Conservation (phyloP, 495 filamentous ascomycete genomes). For the Lophiostoma macrostomum region DNA sequence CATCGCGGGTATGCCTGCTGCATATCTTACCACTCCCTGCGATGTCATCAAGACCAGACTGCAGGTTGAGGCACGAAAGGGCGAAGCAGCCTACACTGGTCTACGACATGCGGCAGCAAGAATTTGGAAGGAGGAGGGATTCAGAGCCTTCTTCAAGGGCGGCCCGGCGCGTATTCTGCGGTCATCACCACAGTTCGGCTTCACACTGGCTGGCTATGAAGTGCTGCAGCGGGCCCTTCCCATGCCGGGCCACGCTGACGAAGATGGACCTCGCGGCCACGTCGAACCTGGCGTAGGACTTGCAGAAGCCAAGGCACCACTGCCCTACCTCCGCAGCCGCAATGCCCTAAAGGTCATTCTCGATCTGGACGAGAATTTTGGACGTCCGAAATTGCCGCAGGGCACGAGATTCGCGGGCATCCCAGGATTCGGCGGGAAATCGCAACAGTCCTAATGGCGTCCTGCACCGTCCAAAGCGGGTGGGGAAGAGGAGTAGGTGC, state of each 20-base stretch:
- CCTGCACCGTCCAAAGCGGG: not conserved
- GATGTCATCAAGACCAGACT: slow-evolving; percentile 99
- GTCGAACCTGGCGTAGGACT: slow-evolving; percentile 57
- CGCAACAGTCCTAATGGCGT: slow-evolving; percentile 3
- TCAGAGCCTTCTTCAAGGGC: slow-evolving; percentile 96
- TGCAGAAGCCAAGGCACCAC: slow-evolving; percentile 58
- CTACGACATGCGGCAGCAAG: slow-evolving; percentile 83
- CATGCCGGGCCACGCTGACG: slow-evolving; percentile 63
- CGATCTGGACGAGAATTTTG: slow-evolving; percentile 90
- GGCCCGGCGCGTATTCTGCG: slow-evolving; percentile 91
- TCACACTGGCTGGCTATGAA: slow-evolving; percentile 93
- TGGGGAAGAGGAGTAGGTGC: slow-evolving; percentile 10
- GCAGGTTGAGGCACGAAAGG: slow-evolving; percentile 95
- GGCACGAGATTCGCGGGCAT: slow-evolving; percentile 32
- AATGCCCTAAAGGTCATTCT: slow-evolving; percentile 97
- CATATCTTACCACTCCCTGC: slow-evolving; percentile 94
- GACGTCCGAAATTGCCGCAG: slow-evolving; percentile 57
- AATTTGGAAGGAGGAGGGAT: slow-evolving; percentile 85
- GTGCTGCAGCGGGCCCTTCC: slow-evolving; percentile 80
- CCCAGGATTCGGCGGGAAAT: slow-evolving; percentile 31
- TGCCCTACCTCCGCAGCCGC: slow-evolving; percentile 79
- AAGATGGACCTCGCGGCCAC: slow-evolving; percentile 44
- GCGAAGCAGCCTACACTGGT: slow-evolving; percentile 79
- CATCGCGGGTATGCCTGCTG: slow-evolving; percentile 97
- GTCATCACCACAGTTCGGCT: slow-evolving; percentile 95